Evolutionary conservation across 345 rosid species (phyloP), one percentile per base, ranked within the genome.

Genomic region (Stellera chamaejasme): DNA sequence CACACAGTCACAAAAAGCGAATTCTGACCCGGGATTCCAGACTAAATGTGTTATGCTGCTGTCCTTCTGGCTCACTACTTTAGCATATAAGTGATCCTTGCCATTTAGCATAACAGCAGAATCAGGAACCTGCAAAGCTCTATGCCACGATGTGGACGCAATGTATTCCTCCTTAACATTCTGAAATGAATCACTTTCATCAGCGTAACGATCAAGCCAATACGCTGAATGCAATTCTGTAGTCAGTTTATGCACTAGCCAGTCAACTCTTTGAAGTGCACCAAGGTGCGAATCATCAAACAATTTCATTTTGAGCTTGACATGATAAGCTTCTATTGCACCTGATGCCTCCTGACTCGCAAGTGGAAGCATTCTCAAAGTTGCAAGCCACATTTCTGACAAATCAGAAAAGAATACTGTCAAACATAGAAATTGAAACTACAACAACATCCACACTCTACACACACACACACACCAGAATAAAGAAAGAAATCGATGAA

Each of bases 321-420:
- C 81, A 71, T 93, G 99, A 76, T 93, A 93, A 56, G 96, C 88
- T 80, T 89, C 99, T 68, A 87, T 84, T 28, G 99, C 99, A 61
- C 97, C 89, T 25, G 91, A 89, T 65, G 95, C 80, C 75, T 87
- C 99, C 76, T 84, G 97, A 77, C 97, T 93, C 15, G 97, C 99
- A 55, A 93, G 89, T 56, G 97, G 99, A 67, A 87, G 90, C 65
- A 60, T 65, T 77, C 63, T 82, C 67, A 79, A 83, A 53, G 86
- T 74, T 58, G 91, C 83, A 19, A 93, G 92, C 97, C 99, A 89
- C 96, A 89, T 89, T 58, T 82, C 98, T 88, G 86, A 64, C 41
- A 45, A 63, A 56, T 44, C 25, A 48, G 27, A 66, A 66, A 49
- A 26, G 8, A 39, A 32, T 32, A 8, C 39, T 8, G 9, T 32